Base-by-base conservation (phyloP, 805 yeast species). In the Saccharomycopsis selenospora region DNA sequence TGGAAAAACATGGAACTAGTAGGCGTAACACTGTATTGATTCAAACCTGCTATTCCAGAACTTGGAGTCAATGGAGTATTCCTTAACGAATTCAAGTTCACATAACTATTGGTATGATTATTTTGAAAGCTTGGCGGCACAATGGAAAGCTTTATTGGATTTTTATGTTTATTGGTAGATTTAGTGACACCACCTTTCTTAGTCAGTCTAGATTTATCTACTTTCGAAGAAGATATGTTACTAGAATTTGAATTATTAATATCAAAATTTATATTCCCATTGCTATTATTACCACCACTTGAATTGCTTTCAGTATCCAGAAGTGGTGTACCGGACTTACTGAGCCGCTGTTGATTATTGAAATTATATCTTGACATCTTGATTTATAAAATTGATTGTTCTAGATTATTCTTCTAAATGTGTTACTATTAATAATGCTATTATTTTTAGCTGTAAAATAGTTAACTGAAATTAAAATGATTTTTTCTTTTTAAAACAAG, bases 31-130 rank as follows among this genome's bases (percentile, higher is more conserved):
- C 38, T 33, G 38, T 5, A 33, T 20, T 33, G 38, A 20, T 10
- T 10, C 38, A 33, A 4, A 14, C 10, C 10, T 4, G 38, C 38
- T 14, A 33, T 10, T 4, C 38, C 49, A 1, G 52, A 43, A 22
- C 50, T 48, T 22, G 55, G 55, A 3, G 55, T 45, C 3, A 46
- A 25, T 24, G 55, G 55, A 4, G 55, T 51, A 33, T 45, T 51
- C 36, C 55, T 43, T 8, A 48, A 24, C 4, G 55, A 51, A 3
- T 42, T 42, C 13, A 41, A 25, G 29, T 44, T 51, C 10, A 26
- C 41, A 27, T 44, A 45, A 30, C 48, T 48, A 29, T 17, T 50
- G 22, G n/a, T 40, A 20, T 46, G 44, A 40, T 30, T 50, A 20
- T 11, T 40, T 8, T 23, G 25, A 7, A 36, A 27, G 25, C 24